These are phyloP conservation scores for cucumber (Cucumis sativus) DNA, from an alignment of 306 rosid species.

Conservation along the genomic window DNA sequence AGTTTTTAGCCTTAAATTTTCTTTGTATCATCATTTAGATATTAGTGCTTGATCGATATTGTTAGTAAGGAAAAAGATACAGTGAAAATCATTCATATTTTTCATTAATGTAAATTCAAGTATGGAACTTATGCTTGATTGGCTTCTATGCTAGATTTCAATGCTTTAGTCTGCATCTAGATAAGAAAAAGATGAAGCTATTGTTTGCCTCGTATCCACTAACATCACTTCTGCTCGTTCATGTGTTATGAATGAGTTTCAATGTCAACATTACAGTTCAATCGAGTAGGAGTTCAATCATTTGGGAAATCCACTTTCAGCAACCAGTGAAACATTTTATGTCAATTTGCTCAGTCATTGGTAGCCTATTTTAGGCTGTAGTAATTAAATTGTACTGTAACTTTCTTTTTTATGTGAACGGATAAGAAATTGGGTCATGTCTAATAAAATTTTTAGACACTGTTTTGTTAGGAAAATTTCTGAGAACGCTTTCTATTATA, in stretches of 20 bases:
- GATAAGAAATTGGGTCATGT: too few species aligned
- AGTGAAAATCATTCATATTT: neutral
- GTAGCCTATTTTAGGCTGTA: neutral
- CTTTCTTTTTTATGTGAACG: neutral
- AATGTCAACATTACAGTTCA: neutral
- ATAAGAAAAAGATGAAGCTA: neutral
- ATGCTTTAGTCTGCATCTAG: neutral
- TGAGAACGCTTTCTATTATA: neutral
- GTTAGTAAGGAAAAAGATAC: neutral
- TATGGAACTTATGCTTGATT: neutral
- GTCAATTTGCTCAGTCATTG: neutral
- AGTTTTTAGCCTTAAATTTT: neutral
- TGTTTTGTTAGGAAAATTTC: neutral
- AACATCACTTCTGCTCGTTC: neutral
- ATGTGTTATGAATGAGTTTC: neutral
- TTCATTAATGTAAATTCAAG: neutral
- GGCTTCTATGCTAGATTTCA: neutral
- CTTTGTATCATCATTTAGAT: neutral
- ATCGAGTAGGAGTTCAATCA: neutral
- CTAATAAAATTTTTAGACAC: neutral
- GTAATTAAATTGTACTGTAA: neutral
- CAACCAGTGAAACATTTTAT: neutral
- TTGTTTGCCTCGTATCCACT: neutral
- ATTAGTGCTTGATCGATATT: neutral
- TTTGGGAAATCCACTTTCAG: neutral